Base-by-base conservation (phyloP, 257 asterid species). In the Nemophila menziesii region DNA sequence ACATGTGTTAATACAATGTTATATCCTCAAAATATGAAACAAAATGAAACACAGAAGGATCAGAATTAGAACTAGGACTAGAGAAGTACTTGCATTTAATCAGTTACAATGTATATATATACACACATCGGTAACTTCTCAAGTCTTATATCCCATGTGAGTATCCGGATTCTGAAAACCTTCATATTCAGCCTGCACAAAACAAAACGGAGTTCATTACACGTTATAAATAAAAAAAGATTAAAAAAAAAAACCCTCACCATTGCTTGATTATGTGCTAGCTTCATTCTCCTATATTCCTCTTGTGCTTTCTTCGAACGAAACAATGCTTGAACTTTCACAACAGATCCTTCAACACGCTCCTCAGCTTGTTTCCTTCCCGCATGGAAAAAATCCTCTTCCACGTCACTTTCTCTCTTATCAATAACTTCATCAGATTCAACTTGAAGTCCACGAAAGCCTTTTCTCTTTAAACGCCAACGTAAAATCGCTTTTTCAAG, bases 301-400 rank as follows among this genome's bases (percentile, higher is more conserved):
- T 85, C 93, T 53, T 90, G 99, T 33, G 96, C 96, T 50, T 46
- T 77, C 63, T 69, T 90, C 1, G 99, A 90, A 29, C 96, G 96
- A 50, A 90, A 81, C 94, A 90, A 71, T 16, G 99, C 93, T 61
- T 90, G 99, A 33, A 90, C 99, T 37, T 71, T 71, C 6, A 81
- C 74, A 37, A 90, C 99, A 41, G 96, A 81, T 63, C 93, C 70
- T 73, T 90, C 96, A 1, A 85, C 89, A 26, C 99, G 99, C 56
- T 81, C 94, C 69, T 85, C 99, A 0, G 99, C 99, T 69, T 79
- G 96, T 60, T 80, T 77, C 74, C 99, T 69, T 73, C 99, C 74
- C 50, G 86, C 96, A 54, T 38, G 52, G 76, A 81, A 90, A 78
- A 90, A 90, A 52, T 69, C 92, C 66, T 90, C 98, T 59, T 84